Percentiles rank a stretch among this genome's conserved stretches.
These are phyloP conservation scores for Naematelia encephala DNA, from an alignment of 768 basidiomycete genomes.

Conservation along the genomic window DNA sequence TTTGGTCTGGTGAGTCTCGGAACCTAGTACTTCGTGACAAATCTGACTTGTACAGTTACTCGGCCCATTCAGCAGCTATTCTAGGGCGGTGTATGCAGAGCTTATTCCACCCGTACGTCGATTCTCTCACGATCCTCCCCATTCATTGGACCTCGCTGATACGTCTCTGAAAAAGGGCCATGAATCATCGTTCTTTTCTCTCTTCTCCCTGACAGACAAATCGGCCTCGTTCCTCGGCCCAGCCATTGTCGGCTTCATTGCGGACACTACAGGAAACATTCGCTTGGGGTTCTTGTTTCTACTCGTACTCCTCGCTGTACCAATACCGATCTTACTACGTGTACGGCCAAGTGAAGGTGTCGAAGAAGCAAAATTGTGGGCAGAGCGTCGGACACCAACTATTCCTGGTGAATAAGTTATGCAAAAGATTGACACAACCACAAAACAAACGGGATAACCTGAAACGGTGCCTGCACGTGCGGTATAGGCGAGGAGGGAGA, in stretches of 20 bases:
- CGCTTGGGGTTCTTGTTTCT: conserved; percentile 89
- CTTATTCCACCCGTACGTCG: conserved; percentile 65
- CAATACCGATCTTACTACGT: conserved; percentile 67
- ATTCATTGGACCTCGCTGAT: conserved; percentile 3
- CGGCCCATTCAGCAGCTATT: conserved; percentile 88
- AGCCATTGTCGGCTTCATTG: conserved; percentile 77
- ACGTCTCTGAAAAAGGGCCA: conserved; percentile 58
- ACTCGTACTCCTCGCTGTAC: conserved; percentile 71
- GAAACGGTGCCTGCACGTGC: neutral
- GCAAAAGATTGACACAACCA: neutral
- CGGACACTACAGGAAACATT: conserved; percentile 85
- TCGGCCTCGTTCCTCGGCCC: conserved; percentile 91
- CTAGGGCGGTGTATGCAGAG: conserved; percentile 80
- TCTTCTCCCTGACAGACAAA: conserved; percentile 82
- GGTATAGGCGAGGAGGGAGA: too few relatives aligned
- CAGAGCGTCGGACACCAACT: neutral
- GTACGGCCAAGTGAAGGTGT: conserved; percentile 70
- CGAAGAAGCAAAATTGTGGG: conserved; percentile 55
- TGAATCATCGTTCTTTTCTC: conserved; percentile 78
- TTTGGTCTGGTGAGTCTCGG: conserved; percentile 62
- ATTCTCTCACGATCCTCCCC: neutral
- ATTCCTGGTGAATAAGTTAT: neutral
- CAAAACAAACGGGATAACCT: neutral
- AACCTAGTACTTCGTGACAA: neutral
- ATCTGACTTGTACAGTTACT: conserved; percentile 62